phyloP scores from a whole-genome alignment of 1,139 yeast species.

The Cylindricascospora bacillispora region DNA sequence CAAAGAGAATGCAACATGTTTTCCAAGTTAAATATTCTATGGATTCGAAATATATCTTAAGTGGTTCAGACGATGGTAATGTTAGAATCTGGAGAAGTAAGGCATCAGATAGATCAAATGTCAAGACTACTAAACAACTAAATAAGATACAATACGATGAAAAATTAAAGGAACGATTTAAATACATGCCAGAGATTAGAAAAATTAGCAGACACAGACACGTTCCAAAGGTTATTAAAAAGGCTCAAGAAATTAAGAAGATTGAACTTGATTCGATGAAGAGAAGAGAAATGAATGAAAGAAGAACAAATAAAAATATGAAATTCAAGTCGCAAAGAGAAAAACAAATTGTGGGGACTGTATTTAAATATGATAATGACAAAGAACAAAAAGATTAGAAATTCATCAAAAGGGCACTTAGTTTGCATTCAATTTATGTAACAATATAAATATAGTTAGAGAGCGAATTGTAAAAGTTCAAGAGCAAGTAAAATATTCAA shows the following conservation, averaged over 20 bases:
- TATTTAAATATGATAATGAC: conserved; percentile 36
- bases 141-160: conserved; percentile 80
- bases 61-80: conserved; percentile 95
- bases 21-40: conserved; percentile 74
- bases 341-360: conserved; percentile 77
- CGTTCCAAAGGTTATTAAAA: conserved; percentile 73
- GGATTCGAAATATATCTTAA: conserved; percentile 75
- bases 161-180: conserved; percentile 82
- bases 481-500: too few relatives aligned
- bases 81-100: conserved; percentile 84
- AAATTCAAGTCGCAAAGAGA: conserved; percentile 61
- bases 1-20: conserved; percentile 94
- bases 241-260: conserved; percentile 75
- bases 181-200: conserved; percentile 91
- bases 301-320: conserved; percentile 58
- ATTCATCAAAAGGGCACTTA: too few relatives aligned
- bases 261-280: conserved; percentile 60
- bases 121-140: conserved; percentile 71
- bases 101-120: conserved; percentile 73
- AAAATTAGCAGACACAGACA: conserved; percentile 89
- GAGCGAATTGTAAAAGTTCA: not conserved
- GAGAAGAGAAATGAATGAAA: conserved; percentile 69
- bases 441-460: not conserved
- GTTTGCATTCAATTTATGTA: too few relatives aligned
- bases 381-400: conserved; percentile 4